Base-by-base conservation (phyloP, 2,329 filamentous ascomycete genomes). In the Drechslerella dactyloides region DNA sequence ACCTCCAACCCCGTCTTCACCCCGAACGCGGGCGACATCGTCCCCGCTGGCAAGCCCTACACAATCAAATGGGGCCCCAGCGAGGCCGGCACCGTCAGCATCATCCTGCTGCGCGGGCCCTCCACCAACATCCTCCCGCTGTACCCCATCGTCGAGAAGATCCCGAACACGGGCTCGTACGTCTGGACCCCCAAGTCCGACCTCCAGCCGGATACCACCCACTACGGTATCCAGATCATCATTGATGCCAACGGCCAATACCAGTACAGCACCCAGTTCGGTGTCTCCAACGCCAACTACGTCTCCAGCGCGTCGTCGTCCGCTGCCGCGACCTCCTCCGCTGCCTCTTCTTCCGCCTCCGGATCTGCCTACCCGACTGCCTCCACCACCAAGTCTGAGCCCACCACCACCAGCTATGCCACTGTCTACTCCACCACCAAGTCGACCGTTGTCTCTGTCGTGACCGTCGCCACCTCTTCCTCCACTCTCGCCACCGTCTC, bases 201-300 rank as follows among this genome's bases (percentile, higher is more conserved):
- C 46, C 83, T 87, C 69, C 80, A 82, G 73, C 82, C 84, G 73
- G 77, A 77, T 74, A 82, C 81, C 75, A 83, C 82, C 79, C 62
- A 63, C 37, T 88, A 87, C 80, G 86, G 86, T 73, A 81, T 88
- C 77, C 82, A 87, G 78, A 79, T 89, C 76, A 84, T 88, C 75
- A 85, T 84, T 74, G 84, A 87, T 76, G 80, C 81, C 55, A 85
- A 81, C 73, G 84, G 85, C 77, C 79, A 84, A 77, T 88, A 85
- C 82, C 86, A 88, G 78, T 86, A 83, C 80, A 84, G 83, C 48
- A 84, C 84, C 68, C 85, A 87, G 78, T 87, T 87, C 80, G 86
- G 86, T 76, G 82, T 88, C 80, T 81, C 80, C 72, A 83, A 83
- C 51, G 69, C 78, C 60, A 79, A 65, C 44, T 64, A 50, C 11